Percentiles rank a stretch among this genome's conserved stretches.
Conservation (phyloP, 768 basidiomycete genomes). For the Leucocoprinus sp. region DNA sequence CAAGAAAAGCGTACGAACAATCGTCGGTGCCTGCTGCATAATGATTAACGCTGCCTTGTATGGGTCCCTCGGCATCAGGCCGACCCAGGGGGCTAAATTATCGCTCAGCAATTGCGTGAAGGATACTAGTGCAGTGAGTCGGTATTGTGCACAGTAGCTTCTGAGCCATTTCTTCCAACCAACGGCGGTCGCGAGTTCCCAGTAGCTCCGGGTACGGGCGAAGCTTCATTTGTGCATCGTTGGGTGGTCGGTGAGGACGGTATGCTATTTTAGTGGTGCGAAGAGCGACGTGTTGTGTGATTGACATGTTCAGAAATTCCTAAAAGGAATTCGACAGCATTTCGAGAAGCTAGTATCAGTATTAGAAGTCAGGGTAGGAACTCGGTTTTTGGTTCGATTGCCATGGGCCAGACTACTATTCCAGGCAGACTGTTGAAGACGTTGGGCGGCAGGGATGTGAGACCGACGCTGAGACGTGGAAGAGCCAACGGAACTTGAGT, state of each 20-base stretch:
- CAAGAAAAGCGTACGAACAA: conserved; percentile 39
- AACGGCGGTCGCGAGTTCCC: neutral
- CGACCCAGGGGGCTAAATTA: conserved; percentile 33
- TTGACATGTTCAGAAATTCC: too few species aligned
- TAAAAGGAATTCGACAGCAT: neutral
- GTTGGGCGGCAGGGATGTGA: conserved; percentile 2
- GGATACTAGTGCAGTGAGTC: conserved; percentile 33
- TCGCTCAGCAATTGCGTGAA: conserved; percentile 34
- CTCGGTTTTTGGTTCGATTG: neutral
- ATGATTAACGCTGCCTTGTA: conserved; percentile 48
- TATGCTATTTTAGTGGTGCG: neutral
- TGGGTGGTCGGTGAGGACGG: neutral
- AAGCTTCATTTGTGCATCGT: neutral
- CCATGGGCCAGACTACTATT: neutral
- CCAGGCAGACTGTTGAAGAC: conserved; percentile 5
- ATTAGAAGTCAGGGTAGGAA: neutral
- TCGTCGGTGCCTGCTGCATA: conserved; percentile 56
- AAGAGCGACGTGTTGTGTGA: conserved; percentile 2
- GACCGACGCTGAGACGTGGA: conserved; percentile 1
- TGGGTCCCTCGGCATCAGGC: conserved; percentile 50
- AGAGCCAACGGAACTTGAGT: conserved; percentile 11
- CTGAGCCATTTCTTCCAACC: neutral
- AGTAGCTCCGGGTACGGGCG: neutral
- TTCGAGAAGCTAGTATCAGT: neutral
- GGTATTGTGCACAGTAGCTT: conserved; percentile 8